Evolutionary conservation across 148 eudicot genomes (phyloP), one percentile per base, ranked within the genome.

Genomic region (Oxyria digyna): DNA sequence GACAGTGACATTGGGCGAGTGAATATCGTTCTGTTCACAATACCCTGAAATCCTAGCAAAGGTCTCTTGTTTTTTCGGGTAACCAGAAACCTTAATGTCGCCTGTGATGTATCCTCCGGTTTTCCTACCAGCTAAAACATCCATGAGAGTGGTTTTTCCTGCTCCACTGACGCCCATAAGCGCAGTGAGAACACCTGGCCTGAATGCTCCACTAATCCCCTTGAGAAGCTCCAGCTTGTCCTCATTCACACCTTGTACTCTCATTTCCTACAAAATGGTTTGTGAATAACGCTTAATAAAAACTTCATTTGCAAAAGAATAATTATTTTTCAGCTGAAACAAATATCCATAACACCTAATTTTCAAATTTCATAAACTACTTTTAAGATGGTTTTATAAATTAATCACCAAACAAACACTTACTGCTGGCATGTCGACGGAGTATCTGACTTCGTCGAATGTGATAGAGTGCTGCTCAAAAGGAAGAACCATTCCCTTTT

Each of bases 121-220:
- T 74, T 91, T 91, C 54, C 97, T 80, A 67, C 96, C 97, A 8
- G 96, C 97, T 64, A 85, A 74, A 14, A 88, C 96, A 78, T 91
- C 96, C 88, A 91, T 83, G 75, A 91, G 69, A 26, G 96, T 91
- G 42, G 97, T 87, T 80, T 91, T 91, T 67, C 97, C 97, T 14
- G 96, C 96, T 42, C 96, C 96, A 81, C 90, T 91, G 6, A 87
- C 91, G 57, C 96, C 97, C 42, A 91, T 87, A 69, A 91, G 76
- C 46, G 97, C 97, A 3, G 96, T 91, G 13, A 91, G 76, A 62
- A 88, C 76, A 29, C 96, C 92, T 5, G 96, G 96, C 79, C 88
- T 80, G 67, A 87, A 87, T 41, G 92, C 89, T 46, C 97, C 97
- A 68, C 92, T 85, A 7, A 87, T 85, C 52, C 84, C 82, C 72